Base-by-base conservation (phyloP, 768 basidiomycete genomes). In the Lepiota brunneoincarnata region DNA sequence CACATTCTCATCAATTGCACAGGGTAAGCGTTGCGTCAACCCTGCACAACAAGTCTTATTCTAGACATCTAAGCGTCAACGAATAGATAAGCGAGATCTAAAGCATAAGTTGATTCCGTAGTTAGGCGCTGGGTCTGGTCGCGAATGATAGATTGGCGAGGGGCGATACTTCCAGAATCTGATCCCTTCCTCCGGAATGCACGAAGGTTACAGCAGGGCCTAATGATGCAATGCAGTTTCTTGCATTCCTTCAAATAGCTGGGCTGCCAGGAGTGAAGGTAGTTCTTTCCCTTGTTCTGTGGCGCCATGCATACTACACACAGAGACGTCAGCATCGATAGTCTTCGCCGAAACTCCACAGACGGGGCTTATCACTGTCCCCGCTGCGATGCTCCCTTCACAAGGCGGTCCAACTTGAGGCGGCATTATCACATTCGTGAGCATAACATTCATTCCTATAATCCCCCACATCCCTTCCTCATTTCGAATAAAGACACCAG, bases 331-430 rank as follows among this genome's bases (percentile, higher is more conserved):
- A 60, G 58, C 54, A 63, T 72, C 48, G 67, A 72, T 63, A 64
- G 61, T 45, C 62, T 72, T 44, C 64, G 64, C 51, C 66, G 70
- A 43, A 67, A 70, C 56, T 59, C 63, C 46, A 67, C 63, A 17
- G 69, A 70, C 42, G 66, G 69, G 4, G 66, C 69, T 5, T 72
- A 72, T 59, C 70, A 70, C 37, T 72, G 70, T 45, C 70, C 69
- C 2, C 66, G 62, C 45, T 72, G 70, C 59, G 63, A 69, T 46
- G 67, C 67, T 24, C 70, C 70, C 28, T 72, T 72, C 54, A 72
- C 70, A 10, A 63, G 70, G 48, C 59, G 70, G 53, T 72, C 70
- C 20, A 72, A 72, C 57, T 62, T 72, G 38, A 63, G 69, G 44
- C 60, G 69, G 42, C 70, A 72, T 54, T 72, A 65, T 51, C 65